Evolutionary conservation across 768 basidiomycete genomes (phyloP).

Genomic region (Tylopilus vinaceipallidus): DNA sequence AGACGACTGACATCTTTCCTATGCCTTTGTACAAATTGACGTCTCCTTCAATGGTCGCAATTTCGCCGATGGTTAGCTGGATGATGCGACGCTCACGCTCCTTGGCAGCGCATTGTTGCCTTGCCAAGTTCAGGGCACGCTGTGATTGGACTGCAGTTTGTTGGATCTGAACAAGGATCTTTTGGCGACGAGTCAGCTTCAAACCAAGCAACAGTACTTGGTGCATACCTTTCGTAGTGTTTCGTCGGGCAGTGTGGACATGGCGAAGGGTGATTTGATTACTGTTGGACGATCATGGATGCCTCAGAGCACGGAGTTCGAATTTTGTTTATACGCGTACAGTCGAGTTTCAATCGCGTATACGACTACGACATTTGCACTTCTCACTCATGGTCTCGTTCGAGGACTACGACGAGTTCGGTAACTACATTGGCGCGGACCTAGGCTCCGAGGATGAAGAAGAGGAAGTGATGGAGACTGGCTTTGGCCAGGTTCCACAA

Average conservation of each 20-base stretch:
- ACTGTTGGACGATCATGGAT: slow-evolving; percentile 14
- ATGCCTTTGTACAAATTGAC: slow-evolving; percentile 92
- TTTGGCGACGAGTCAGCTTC: slow-evolving; percentile 22
- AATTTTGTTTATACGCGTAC: slow-evolving; percentile 31
- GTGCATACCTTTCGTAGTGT: slow-evolving; percentile 69
- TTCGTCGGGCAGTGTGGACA: slow-evolving; percentile 71
- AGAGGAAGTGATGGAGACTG: slow-evolving; percentile 54
- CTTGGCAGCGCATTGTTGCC: slow-evolving; percentile 75
- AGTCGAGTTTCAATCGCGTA: slow-evolving; percentile 7
- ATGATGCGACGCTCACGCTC: slow-evolving; percentile 89
- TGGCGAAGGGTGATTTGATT: slow-evolving; percentile 20
- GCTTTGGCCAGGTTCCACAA: slow-evolving; percentile 39
- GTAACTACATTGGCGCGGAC: slow-evolving; percentile 97
- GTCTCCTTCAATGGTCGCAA: slow-evolving; percentile 63
- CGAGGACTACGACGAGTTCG: slow-evolving; percentile 90
- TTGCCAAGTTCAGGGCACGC: slow-evolving; percentile 66
- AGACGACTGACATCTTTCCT: slow-evolving; percentile 76
- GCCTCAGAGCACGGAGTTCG: slow-evolving; percentile 30
- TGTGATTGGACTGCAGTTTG: slow-evolving; percentile 87
- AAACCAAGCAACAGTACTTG: background rate
- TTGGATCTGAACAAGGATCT: slow-evolving; percentile 94
- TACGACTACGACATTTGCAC: background rate
- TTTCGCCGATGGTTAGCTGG: slow-evolving; percentile 85
- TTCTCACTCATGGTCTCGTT: slow-evolving; percentile 48
- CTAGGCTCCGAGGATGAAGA: slow-evolving; percentile 76